These are phyloP conservation scores for Termitomyces sp. DNA, from an alignment of 768 basidiomycete genomes.

Conservation along the genomic window DNA sequence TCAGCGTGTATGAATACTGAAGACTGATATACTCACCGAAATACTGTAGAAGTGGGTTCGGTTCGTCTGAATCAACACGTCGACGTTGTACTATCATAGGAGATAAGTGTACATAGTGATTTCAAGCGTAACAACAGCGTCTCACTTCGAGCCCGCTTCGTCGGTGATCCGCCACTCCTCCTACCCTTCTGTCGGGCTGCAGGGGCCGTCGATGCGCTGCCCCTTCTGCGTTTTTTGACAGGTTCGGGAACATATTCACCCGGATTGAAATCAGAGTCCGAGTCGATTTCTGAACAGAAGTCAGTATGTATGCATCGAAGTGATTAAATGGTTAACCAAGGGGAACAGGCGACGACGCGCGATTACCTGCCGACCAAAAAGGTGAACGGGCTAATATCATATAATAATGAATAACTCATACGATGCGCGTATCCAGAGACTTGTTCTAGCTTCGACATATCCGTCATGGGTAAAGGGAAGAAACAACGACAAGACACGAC, in stretches of 20 bases:
- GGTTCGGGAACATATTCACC: constrained; percentile 32
- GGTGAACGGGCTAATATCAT: neutral
- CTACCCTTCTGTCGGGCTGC: constrained; percentile 15
- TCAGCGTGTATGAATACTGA: neutral
- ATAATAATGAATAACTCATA: constrained; percentile 6
- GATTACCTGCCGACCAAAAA: constrained; percentile 22
- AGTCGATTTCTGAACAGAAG: constrained; percentile 35
- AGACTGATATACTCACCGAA: constrained; percentile 34
- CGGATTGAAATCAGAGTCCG: constrained; percentile 48
- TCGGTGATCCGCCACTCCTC: constrained; percentile 1
- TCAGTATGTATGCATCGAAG: neutral
- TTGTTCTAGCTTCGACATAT: constrained; percentile 37
- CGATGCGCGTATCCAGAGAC: constrained; percentile 25
- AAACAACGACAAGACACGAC: constrained; percentile 6
- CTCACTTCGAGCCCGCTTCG: constrained; percentile 6
- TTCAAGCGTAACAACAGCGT: neutral
- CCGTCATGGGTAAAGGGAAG: neutral
- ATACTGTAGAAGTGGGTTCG: constrained; percentile 45
- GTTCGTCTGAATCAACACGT: constrained; percentile 10
- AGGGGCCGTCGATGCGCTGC: constrained; percentile 4
- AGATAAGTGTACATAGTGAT: neutral
- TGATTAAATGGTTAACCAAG: constrained; percentile 23
- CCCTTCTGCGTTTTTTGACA: constrained; percentile 23
- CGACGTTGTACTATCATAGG: neutral
- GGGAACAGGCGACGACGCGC: constrained; percentile 29